phyloP scores from a whole-genome alignment of 306 rosid species.

The Luffa acutangula region DNA sequence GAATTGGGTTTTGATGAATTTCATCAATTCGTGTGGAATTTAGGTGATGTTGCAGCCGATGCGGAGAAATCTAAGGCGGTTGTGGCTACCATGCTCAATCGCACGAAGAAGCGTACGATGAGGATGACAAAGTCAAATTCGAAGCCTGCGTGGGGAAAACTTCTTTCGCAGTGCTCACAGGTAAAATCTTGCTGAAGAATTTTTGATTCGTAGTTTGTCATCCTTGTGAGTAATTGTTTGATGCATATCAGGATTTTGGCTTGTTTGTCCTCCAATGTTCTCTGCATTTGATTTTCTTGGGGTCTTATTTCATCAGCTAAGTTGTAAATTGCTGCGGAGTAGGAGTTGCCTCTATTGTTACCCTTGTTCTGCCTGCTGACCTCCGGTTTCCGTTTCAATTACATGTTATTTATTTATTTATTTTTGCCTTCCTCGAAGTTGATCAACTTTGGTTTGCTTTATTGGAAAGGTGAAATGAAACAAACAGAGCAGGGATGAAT shows the following conservation, averaged over 20 bases:
- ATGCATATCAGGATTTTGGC: background rate
- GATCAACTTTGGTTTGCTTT: background rate
- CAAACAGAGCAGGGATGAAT: background rate
- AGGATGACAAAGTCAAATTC: slow-evolving; percentile 30
- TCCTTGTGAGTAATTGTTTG: background rate
- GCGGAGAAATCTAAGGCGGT: slow-evolving; percentile 36
- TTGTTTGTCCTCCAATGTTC: background rate
- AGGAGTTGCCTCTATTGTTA: background rate
- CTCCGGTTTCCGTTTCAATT: background rate
- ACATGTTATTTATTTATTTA: background rate
- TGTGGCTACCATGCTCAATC: slow-evolving; percentile 16
- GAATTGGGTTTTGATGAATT: slow-evolving; percentile 8
- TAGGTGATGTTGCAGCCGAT: slow-evolving; percentile 39
- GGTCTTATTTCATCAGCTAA: background rate
- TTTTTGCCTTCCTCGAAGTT: background rate
- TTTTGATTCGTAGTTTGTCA: background rate
- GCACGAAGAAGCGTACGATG: slow-evolving; percentile 41
- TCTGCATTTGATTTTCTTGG: background rate
- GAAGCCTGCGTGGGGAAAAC: slow-evolving; percentile 73
- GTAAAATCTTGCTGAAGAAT: slow-evolving; percentile 27
- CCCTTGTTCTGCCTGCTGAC: background rate
- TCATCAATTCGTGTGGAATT: background rate
- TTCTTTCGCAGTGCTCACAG: slow-evolving; percentile 86
- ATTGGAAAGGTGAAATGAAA: background rate
- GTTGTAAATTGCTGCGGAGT: background rate